phyloP scores from a whole-genome alignment of 2,329 filamentous ascomycete genomes.

The Microcera coccophila region DNA sequence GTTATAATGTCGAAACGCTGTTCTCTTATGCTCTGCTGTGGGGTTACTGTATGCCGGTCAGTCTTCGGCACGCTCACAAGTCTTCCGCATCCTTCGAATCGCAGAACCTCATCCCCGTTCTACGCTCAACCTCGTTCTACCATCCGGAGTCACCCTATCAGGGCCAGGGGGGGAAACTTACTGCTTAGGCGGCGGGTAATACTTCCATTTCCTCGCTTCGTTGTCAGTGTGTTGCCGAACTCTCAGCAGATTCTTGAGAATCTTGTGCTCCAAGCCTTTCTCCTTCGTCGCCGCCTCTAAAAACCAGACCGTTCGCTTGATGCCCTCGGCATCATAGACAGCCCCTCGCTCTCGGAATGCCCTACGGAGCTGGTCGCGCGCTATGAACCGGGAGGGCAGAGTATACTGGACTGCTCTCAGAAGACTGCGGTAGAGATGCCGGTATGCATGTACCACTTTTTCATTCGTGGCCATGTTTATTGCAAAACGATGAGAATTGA shows the following conservation, averaged over 20 bases:
- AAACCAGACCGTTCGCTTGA: constrained; percentile 67
- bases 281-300: constrained; percentile 60
- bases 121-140: background rate
- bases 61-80: background rate
- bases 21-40: constrained; percentile 18
- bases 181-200: constrained; percentile 11
- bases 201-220: no score
- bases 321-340: constrained; percentile 47
- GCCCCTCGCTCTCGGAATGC: constrained; percentile 52
- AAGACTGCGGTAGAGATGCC: constrained; percentile 61
- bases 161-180: no score
- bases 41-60: constrained; percentile 15
- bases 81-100: background rate
- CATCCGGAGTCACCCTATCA: no score
- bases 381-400: constrained; percentile 60
- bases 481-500: constrained; percentile 1
- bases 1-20: constrained; percentile 59
- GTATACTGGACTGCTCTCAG: constrained; percentile 71
- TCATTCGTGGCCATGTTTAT: constrained; percentile 23
- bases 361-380: constrained; percentile 55
- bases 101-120: background rate
- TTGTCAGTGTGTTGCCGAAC: no score
- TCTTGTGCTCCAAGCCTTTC: constrained; percentile 65
- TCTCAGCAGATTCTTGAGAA: constrained; percentile 64
- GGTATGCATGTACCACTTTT: constrained; percentile 62